phyloP scores from a whole-genome alignment of 2,329 filamentous ascomycete species.

The Aspergillus neoniger region DNA sequence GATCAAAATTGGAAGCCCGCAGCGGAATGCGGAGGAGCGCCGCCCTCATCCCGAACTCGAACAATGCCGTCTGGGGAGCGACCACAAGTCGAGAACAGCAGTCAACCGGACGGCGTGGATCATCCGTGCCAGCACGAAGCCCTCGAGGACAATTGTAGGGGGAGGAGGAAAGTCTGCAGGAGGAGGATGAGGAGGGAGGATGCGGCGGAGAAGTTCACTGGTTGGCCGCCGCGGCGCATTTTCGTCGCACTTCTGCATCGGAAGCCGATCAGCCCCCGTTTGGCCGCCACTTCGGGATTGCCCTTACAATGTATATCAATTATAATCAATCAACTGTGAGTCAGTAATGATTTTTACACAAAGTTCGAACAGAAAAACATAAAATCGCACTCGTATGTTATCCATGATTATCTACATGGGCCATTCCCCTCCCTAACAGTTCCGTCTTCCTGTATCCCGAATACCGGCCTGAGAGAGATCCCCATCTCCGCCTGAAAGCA shows the following conservation, averaged over 20 bases:
- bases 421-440: conserved; percentile 1
- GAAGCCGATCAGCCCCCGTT: background rate
- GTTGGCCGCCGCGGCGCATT: conserved; percentile 13
- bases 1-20: conserved; percentile 34
- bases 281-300: background rate
- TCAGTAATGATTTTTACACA: no score
- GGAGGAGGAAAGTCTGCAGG: background rate
- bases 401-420: conserved; percentile 17
- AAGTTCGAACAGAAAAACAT: no score
- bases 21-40: conserved; percentile 36
- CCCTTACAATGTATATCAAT: no score
- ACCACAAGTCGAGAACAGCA: conserved; percentile 13
- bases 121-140: conserved; percentile 13
- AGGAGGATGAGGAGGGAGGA: conserved; percentile 10
- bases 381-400: background rate
- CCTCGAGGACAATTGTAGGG: conserved; percentile 3
- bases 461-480: background rate
- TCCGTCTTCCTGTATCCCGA: conserved; percentile 4
- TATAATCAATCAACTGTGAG: no score
- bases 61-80: conserved; percentile 21
- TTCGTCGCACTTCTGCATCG: conserved; percentile 15
- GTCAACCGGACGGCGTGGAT: conserved; percentile 2
- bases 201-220: conserved; percentile 5
- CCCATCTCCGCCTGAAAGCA: background rate
- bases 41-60: conserved; percentile 36